Evolutionary conservation across 164 flowering plant species (phyloP).

Genomic region (Vitis riparia): DNA sequence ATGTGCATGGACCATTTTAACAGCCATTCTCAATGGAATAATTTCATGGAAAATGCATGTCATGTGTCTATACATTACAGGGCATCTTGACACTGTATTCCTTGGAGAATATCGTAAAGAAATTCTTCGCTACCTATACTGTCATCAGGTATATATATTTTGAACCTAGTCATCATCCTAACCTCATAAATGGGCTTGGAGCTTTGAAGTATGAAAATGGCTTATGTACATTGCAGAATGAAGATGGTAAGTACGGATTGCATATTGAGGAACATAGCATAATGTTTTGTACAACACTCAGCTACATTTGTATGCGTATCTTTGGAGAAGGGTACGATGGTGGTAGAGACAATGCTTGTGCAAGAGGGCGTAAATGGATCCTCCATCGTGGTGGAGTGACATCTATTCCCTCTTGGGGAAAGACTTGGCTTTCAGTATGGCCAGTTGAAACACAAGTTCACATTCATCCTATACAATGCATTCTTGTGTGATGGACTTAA

Average conservation of each 20-base stretch:
- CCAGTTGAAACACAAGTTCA: not conserved
- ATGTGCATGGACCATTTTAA: too few species aligned
- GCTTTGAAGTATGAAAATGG: too few species aligned
- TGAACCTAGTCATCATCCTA: too few species aligned
- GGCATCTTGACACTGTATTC: too few species aligned
- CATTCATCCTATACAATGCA: not conserved
- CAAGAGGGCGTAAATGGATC: slow-evolving; percentile 51
- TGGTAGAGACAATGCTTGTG: slow-evolving; percentile 34
- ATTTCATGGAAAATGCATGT: too few species aligned
- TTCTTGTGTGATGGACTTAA: not conserved
- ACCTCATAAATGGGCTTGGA: too few species aligned
- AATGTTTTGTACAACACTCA: slow-evolving; percentile 49
- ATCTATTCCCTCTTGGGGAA: slow-evolving; percentile 59
- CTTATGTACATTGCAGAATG: slow-evolving; percentile 28
- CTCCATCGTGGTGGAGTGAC: slow-evolving; percentile 45
- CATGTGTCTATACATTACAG: too few species aligned
- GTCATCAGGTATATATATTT: too few species aligned
- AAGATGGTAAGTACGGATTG: slow-evolving; percentile 62
- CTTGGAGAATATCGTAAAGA: too few species aligned
- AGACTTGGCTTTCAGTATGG: slow-evolving; percentile 57
- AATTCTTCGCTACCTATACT: too few species aligned
- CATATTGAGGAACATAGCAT: slow-evolving; percentile 50
- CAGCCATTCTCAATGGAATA: too few species aligned
- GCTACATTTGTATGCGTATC: slow-evolving; percentile 39
- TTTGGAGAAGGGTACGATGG: slow-evolving; percentile 43